Evolutionary conservation across 2,329 filamentous ascomycete species (phyloP).

Genomic region (Didymella segeticola): DNA sequence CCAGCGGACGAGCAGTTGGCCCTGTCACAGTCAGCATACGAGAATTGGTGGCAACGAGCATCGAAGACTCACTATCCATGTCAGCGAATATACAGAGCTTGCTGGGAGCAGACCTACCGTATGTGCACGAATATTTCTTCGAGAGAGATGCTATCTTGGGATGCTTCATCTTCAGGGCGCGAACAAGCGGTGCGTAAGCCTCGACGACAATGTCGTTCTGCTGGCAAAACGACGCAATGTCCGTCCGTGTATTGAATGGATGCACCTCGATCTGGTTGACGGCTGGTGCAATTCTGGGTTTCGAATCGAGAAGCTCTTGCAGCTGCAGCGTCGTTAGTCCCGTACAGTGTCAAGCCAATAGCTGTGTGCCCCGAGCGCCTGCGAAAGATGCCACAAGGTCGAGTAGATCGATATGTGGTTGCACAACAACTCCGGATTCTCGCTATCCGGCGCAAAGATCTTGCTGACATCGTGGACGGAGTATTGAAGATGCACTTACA

Average conservation of each 20-base stretch:
- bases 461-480: background rate
- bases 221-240: conserved; percentile 71
- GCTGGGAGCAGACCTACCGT: conserved; percentile 52
- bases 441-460: conserved; percentile 12
- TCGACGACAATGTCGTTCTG: conserved; percentile 73
- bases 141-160: conserved; percentile 67
- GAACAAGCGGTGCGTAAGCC: conserved; percentile 79
- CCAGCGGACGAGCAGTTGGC: conserved; percentile 79
- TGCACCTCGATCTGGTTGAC: conserved; percentile 84
- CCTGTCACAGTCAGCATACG: conserved; percentile 6
- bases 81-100: background rate
- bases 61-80: conserved; percentile 11
- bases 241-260: conserved; percentile 77
- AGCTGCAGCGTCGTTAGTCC: conserved; percentile 55
- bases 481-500: conserved; percentile 53
- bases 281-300: conserved; percentile 68
- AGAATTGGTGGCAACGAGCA: too few species aligned
- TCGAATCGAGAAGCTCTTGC: conserved; percentile 70
- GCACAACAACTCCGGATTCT: conserved; percentile 12
- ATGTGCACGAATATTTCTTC: conserved; percentile 72
- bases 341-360: conserved; percentile 9
- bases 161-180: conserved; percentile 73
- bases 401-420: conserved; percentile 2
- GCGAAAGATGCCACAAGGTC: background rate
- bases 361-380: conserved; percentile 7